A percentile compares a stretch with the other conserved stretches of the same genome.
phyloP scores from a whole-genome alignment of 2,329 filamentous ascomycete genomes.

The Xylariales sp. region DNA sequence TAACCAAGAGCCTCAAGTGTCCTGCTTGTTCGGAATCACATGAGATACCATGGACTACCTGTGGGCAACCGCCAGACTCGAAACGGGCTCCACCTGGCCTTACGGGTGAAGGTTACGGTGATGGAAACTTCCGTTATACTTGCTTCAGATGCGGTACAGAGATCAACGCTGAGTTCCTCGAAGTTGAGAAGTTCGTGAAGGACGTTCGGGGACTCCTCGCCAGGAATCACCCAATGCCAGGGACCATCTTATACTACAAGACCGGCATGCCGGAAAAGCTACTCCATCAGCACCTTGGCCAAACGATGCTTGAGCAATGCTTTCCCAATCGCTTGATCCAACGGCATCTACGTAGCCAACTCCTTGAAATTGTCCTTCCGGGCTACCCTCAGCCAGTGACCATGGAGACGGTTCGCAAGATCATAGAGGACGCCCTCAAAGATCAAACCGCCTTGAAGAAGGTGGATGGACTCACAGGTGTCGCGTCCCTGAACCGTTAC shows the following conservation, averaged over 20 bases:
- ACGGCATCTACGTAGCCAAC: constrained; percentile 34
- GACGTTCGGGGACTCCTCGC: constrained; percentile 48
- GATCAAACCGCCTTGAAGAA: constrained; percentile 31
- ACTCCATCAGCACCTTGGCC: constrained; percentile 16
- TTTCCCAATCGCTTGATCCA: constrained; percentile 58
- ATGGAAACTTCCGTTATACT: constrained; percentile 43
- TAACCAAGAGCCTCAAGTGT: constrained; percentile 47
- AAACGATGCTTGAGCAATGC: constrained; percentile 28
- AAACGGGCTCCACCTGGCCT: constrained; percentile 30
- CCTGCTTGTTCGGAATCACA: constrained; percentile 43
- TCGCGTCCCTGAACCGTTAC: constrained; percentile 17
- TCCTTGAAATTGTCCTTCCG: constrained; percentile 35
- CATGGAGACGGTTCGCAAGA: constrained; percentile 45
- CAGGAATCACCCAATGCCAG: constrained; percentile 54
- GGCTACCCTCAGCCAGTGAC: constrained; percentile 26
- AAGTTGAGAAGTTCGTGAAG: constrained; percentile 55
- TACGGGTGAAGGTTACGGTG: constrained; percentile 55
- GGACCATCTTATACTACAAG: constrained; percentile 55
- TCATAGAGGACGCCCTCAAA: constrained; percentile 43
- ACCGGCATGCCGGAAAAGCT: constrained; percentile 43
- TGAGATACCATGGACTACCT: constrained; percentile 57
- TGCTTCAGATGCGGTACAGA: constrained; percentile 48
- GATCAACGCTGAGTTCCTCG: constrained; percentile 54
- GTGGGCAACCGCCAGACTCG: constrained; percentile 30
- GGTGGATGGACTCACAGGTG: constrained; percentile 30